These are phyloP conservation scores for Allium sativum DNA, from an alignment of 106 monocot genomes.

Conservation along the genomic window DNA sequence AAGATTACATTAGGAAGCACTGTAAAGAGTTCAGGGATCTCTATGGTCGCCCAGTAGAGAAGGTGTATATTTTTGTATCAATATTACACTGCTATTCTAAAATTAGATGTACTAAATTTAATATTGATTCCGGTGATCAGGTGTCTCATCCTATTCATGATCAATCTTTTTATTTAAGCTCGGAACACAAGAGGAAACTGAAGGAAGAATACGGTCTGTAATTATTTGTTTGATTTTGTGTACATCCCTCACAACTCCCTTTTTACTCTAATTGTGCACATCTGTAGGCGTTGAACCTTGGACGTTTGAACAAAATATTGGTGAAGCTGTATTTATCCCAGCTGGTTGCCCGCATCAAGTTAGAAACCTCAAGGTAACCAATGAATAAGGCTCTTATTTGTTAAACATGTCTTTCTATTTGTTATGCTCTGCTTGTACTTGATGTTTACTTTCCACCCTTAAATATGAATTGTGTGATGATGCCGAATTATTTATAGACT, in stretches of 20 bases:
- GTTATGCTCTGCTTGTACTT: too few species aligned
- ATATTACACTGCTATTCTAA: neutral
- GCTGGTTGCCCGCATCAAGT: slow-evolving; percentile 95
- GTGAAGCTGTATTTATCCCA: slow-evolving; percentile 91
- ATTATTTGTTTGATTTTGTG: neutral
- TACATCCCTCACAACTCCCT: neutral
- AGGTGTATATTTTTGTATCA: slow-evolving; percentile 8
- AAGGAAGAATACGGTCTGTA: slow-evolving; percentile 81
- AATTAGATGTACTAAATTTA: neutral
- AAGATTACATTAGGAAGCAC: slow-evolving; percentile 34
- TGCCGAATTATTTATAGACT: neutral
- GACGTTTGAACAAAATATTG: slow-evolving; percentile 79
- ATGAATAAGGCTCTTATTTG: too few species aligned
- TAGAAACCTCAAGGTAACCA: slow-evolving; percentile 51
- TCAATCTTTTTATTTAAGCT: slow-evolving; percentile 68
- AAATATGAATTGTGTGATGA: neutral
- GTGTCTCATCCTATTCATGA: slow-evolving; percentile 78
- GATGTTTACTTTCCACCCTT: neutral
- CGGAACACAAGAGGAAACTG: slow-evolving; percentile 64
- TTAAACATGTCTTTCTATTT: slow-evolving; percentile 5
- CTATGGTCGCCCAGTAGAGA: slow-evolving; percentile 19
- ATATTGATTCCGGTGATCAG: slow-evolving; percentile 15
- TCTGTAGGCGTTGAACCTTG: slow-evolving; percentile 74
- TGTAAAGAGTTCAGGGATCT: slow-evolving; percentile 43
- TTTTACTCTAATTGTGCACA: slow-evolving; percentile 2